phyloP scores from a whole-genome alignment of 225 moss, liverwort and hornwort species.

The Pseudoscleropodium purum region DNA sequence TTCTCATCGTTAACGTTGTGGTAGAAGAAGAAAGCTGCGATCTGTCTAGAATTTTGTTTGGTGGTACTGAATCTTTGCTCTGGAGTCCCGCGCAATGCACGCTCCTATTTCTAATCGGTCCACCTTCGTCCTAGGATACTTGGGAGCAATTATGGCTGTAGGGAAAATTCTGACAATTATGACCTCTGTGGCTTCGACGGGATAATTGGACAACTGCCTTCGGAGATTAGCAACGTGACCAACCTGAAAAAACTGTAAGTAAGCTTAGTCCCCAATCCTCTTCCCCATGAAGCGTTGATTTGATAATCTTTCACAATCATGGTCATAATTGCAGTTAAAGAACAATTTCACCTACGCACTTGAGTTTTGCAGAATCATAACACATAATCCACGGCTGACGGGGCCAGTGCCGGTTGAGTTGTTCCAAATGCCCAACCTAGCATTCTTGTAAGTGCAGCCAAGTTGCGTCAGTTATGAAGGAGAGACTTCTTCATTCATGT shows the following conservation, averaged over 20 bases:
- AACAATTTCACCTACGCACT: background rate
- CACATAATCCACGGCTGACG: background rate
- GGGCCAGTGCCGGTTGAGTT: background rate
- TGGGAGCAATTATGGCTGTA: background rate
- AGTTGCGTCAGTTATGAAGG: background rate
- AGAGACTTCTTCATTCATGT: background rate
- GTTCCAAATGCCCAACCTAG: background rate
- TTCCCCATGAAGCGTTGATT: background rate
- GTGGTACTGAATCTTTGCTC: too few relatives aligned
- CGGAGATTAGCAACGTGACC: background rate
- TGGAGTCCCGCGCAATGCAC: too few relatives aligned
- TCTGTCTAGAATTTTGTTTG: too few relatives aligned
- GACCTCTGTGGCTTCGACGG: background rate
- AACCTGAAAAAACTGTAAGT: background rate
- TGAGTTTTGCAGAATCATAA: background rate
- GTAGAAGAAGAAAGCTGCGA: too few relatives aligned
- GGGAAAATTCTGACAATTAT: rapidly evolving
- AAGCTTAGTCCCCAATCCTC: background rate
- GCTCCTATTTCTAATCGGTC: background rate
- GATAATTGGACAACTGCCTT: background rate
- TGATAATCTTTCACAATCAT: too few relatives aligned
- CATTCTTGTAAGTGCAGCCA: background rate
- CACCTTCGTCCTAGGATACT: background rate
- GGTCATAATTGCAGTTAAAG: background rate
- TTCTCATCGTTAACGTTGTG: too few relatives aligned